Conservation (phyloP, 352 stramenopile genomes). For the Peronospora tabacina region DNA sequence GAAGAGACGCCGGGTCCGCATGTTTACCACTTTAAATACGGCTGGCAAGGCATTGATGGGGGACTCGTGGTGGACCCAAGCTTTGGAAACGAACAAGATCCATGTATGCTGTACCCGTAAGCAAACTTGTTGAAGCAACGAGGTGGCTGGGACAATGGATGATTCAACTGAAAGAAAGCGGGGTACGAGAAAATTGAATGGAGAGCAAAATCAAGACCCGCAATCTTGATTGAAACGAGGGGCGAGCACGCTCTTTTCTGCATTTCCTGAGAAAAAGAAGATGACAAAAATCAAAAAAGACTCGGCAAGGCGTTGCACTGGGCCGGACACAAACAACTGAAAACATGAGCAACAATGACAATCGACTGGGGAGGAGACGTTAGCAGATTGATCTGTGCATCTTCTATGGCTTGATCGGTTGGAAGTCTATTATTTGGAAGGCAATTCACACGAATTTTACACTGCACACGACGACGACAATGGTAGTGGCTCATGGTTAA, state of each 20-base stretch:
- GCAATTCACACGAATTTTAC: conserved; percentile 17
- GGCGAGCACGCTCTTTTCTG: conserved; percentile 16
- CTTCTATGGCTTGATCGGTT: conserved; percentile 13
- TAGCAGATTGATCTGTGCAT: conserved; percentile 6
- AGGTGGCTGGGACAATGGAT: conserved; percentile 1
- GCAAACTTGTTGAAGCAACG: conserved; percentile 3
- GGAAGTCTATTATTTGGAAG: conserved; percentile 11
- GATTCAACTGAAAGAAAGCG: conserved; percentile 4
- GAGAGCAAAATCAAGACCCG: conserved; percentile 20
- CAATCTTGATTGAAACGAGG: conserved; percentile 27
- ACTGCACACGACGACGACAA: conserved; percentile 19
- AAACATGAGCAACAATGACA: conserved; percentile 26
- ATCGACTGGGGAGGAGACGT: conserved; percentile 13
- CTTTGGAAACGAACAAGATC: conserved; percentile 27
- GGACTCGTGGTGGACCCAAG: conserved; percentile 27
- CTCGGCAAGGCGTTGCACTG: conserved; percentile 18
- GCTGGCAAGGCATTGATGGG: conserved; percentile 60
- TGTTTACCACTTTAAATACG: conserved; percentile 82
- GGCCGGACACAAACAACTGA: conserved; percentile 22
- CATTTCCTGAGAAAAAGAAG: conserved; percentile 21
- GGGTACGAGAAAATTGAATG: conserved; percentile 19
- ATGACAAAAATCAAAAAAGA: conserved; percentile 41
- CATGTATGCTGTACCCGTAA: conserved; percentile 35
- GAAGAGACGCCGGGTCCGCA: conserved; percentile 33
- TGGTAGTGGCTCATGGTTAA: conserved; percentile 6